These are phyloP conservation scores for Mycena indigotica DNA, from an alignment of 768 basidiomycete species.

Conservation along the genomic window DNA sequence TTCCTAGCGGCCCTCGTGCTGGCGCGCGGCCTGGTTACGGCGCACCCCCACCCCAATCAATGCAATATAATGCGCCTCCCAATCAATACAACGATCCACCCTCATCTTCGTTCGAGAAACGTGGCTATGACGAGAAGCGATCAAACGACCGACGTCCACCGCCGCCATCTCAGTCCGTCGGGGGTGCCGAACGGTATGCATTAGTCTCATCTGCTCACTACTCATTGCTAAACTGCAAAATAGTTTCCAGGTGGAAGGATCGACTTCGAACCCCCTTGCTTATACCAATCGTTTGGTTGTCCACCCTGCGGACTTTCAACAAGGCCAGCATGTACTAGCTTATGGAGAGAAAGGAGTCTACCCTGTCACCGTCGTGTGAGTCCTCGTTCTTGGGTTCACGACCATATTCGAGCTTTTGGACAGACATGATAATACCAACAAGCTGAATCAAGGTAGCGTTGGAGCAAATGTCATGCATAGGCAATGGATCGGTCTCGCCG, in stretches of 20 bases:
- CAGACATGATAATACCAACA: slow-evolving; percentile 81
- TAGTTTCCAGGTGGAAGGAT: slow-evolving; percentile 59
- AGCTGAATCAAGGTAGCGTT: slow-evolving; percentile 65
- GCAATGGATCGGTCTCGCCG: slow-evolving; percentile 87
- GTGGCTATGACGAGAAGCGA: slow-evolving; percentile 43
- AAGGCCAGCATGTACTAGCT: slow-evolving; percentile 67
- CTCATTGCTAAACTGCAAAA: background rate
- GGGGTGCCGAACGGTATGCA: slow-evolving; percentile 31
- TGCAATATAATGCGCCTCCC: slow-evolving; percentile 42
- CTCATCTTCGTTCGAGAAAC: slow-evolving; percentile 51
- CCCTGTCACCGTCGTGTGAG: slow-evolving; percentile 74
- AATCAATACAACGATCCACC: slow-evolving; percentile 57
- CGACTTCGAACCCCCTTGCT: slow-evolving; percentile 70
- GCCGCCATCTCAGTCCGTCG: slow-evolving; percentile 13
- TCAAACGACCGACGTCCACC: slow-evolving; percentile 44
- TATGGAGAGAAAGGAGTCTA: slow-evolving; percentile 61
- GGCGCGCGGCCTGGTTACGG: slow-evolving; percentile 29
- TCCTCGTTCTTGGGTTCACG: background rate
- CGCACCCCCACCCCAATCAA: slow-evolving; percentile 35
- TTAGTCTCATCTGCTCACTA: slow-evolving; percentile 4
- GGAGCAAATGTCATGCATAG: slow-evolving; percentile 81
- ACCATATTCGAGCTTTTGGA: background rate
- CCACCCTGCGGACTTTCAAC: slow-evolving; percentile 71
- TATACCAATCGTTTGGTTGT: slow-evolving; percentile 83
- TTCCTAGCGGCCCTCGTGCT: slow-evolving; percentile 38